Evolutionary conservation across 441 rosid genomes (phyloP), one percentile per base, ranked within the genome.

Genomic region (Gossypium schwendimanii): DNA sequence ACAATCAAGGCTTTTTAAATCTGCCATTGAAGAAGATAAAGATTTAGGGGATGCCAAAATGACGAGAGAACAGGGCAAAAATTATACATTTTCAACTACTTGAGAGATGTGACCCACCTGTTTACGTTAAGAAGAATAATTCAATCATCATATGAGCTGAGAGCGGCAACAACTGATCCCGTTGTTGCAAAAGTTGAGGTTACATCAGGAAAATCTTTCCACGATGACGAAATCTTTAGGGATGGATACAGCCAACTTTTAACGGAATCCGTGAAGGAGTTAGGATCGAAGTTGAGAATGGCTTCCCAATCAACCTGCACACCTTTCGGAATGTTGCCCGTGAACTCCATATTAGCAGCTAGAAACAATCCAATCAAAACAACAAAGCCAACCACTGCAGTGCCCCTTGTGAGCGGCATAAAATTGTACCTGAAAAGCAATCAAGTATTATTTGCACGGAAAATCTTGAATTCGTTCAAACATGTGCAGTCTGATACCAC

Each of bases 341-440:
- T 77, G 72, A 90, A 91, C 81, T 91, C 97, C 97, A 93, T 93
- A 74, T 93, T 91, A 74, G 98, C 98, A 44, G 97, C 97, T 15
- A 93, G 91, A 66, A 91, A 84, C 80, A 95, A 81, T 69, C 98
- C 99, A 10, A 91, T 89, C 83, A 95, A 76, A 45, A 89, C 97
- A 28, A 82, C 77, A 53, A 91, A 91, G 61, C 99, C 99, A 36
- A 94, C 95, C 71, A 73, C 91, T 41, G 97, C 97, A 60, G 97
- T 86, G 28, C 99, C 99, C 86, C 99, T 90, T 49, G 97, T 86
- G 71, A 95, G 79, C n/a, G 98, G 99, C 99, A 91, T 95, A 80
- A 95, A 95, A 78, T 90, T 95, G 77, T 93, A 95, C 98, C 99
- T 95, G 86, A 14, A 67, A 66, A 63, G 55, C 68, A 61, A 64